Conservation (phyloP, 768 basidiomycete genomes). For the Hysterangium stoloniferum region DNA sequence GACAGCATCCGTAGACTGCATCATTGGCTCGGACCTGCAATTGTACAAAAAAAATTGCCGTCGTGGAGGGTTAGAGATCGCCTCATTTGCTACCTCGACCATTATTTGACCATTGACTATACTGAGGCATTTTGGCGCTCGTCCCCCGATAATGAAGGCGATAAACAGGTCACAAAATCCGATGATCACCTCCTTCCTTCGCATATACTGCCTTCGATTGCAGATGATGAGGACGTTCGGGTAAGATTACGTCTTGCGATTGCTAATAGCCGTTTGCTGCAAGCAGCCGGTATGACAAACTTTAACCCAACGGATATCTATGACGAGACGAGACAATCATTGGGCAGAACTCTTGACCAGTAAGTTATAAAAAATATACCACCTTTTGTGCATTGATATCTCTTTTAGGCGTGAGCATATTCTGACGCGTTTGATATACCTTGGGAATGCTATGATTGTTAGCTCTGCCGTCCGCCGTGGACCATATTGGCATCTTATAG, state of each 20-base stretch:
- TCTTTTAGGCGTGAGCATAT: slow-evolving; percentile 60
- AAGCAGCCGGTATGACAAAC: slow-evolving; percentile 32
- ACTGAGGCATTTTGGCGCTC: slow-evolving; percentile 40
- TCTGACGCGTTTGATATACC: slow-evolving; percentile 60
- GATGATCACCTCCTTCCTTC: slow-evolving; percentile 31
- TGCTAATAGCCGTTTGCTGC: slow-evolving; percentile 51
- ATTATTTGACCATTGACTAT: slow-evolving; percentile 55
- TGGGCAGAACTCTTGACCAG: slow-evolving; percentile 42
- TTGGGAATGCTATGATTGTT: slow-evolving; percentile 73
- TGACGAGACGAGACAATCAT: slow-evolving; percentile 33
- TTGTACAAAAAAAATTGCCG: slow-evolving; percentile 33
- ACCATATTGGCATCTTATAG: slow-evolving; percentile 84
- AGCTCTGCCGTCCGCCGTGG: slow-evolving; percentile 71
- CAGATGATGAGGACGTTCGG: slow-evolving; percentile 69
- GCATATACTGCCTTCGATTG: slow-evolving; percentile 43
- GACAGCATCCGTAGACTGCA: slow-evolving; percentile 42
- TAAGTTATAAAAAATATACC: slow-evolving; percentile 27
- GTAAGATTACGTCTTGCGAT: slow-evolving; percentile 73
- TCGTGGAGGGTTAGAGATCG: slow-evolving; percentile 66
- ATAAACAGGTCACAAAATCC: slow-evolving; percentile 19
- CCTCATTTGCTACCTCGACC: slow-evolving; percentile 56
- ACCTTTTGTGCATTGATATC: slow-evolving; percentile 6
- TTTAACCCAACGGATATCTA: slow-evolving; percentile 37
- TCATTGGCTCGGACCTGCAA: slow-evolving; percentile 42
- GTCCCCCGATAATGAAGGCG: slow-evolving; percentile 21